Conservation (phyloP, 2,329 filamentous ascomycete genomes). For the Xylaria sp. region DNA sequence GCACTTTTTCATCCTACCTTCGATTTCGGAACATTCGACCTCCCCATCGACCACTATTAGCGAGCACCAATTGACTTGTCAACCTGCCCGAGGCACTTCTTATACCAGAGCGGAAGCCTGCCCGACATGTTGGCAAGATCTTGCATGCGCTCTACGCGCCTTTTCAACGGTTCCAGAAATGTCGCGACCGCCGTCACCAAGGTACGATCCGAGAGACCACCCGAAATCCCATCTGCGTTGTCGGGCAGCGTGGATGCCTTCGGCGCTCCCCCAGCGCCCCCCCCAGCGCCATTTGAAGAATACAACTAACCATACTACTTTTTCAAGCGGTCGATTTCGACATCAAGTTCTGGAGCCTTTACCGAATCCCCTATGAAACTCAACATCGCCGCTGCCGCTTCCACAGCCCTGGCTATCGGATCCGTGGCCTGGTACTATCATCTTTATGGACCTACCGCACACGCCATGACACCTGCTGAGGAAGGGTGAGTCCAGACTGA, state of each 20-base stretch:
- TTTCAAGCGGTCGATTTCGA: slow-evolving; percentile 67
- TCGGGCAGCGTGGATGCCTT: slow-evolving; percentile 26
- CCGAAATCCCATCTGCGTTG: slow-evolving; percentile 6
- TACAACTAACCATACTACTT: slow-evolving; percentile 42
- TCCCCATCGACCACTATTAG: slow-evolving; percentile 27
- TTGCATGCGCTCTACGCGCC: slow-evolving; percentile 85
- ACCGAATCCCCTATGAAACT: slow-evolving; percentile 77
- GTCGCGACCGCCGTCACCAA: slow-evolving; percentile 71
- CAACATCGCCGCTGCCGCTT: slow-evolving; percentile 84
- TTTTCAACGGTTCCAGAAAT: slow-evolving; percentile 77
- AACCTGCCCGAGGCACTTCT: slow-evolving; percentile 34
- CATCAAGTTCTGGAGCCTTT: slow-evolving; percentile 71
- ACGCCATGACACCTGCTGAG: slow-evolving; percentile 91
- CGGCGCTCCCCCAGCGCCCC: background rate
- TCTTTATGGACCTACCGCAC: slow-evolving; percentile 84
- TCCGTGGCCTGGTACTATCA: slow-evolving; percentile 98
- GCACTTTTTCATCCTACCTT: slow-evolving; percentile 36
- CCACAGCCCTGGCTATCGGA: slow-evolving; percentile 83
- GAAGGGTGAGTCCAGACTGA: slow-evolving; percentile 79
- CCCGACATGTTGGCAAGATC: slow-evolving; percentile 91
- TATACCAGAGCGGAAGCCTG: slow-evolving; percentile 47
- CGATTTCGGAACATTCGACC: slow-evolving; percentile 29
- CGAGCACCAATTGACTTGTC: slow-evolving; percentile 31
- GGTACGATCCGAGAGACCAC: slow-evolving; percentile 57
- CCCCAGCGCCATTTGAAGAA: background rate